phyloP scores from a whole-genome alignment of 2,329 filamentous ascomycete species.

The Simplicillium sp. region DNA sequence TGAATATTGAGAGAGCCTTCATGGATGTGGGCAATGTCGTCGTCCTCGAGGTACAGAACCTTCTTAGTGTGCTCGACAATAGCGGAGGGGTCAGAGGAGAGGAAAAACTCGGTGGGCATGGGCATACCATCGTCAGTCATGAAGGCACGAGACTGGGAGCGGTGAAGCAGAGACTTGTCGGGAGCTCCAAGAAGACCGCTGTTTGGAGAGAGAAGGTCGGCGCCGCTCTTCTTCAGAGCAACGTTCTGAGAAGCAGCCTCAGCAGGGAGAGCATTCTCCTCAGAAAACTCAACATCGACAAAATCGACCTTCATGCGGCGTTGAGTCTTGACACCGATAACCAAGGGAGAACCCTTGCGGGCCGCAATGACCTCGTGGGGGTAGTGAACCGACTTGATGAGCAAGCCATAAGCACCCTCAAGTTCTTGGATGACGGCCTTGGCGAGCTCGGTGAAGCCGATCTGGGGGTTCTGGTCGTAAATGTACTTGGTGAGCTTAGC shows the following conservation, averaged over 20 bases:
- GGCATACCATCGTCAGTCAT: conserved; percentile 97
- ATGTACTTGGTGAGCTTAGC: conserved; percentile 98
- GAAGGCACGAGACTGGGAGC: conserved; percentile 96
- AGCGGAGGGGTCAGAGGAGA: conserved; percentile 95
- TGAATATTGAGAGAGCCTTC: conserved; percentile 99
- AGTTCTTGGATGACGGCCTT: conserved; percentile 98
- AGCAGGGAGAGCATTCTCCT: conserved; percentile 79
- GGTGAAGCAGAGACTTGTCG: conserved; percentile 96
- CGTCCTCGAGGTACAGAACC: conserved; percentile 98
- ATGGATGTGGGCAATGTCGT: conserved; percentile 99
- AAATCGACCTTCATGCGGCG: conserved; percentile 99
- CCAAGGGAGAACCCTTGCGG: conserved; percentile 94
- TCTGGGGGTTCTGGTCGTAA: conserved; percentile 85
- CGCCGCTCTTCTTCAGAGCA: conserved; percentile 80
- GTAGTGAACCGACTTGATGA: conserved; percentile 98
- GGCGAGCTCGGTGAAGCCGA: conserved; percentile 92
- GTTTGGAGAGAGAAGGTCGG: conserved; percentile 57
- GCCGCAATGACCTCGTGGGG: conserved; percentile 96
- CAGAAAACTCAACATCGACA: conserved; percentile 94
- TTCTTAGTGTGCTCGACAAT: conserved; percentile 99
- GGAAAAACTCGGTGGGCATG: conserved; percentile 98
- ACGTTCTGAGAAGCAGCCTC: conserved; percentile 95
- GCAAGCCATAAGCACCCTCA: conserved; percentile 91
- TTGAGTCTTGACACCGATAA: conserved; percentile 92
- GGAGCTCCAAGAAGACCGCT: conserved; percentile 65